phyloP scores from a whole-genome alignment of 345 rosid species.

The Hibiscus mutabilis region DNA sequence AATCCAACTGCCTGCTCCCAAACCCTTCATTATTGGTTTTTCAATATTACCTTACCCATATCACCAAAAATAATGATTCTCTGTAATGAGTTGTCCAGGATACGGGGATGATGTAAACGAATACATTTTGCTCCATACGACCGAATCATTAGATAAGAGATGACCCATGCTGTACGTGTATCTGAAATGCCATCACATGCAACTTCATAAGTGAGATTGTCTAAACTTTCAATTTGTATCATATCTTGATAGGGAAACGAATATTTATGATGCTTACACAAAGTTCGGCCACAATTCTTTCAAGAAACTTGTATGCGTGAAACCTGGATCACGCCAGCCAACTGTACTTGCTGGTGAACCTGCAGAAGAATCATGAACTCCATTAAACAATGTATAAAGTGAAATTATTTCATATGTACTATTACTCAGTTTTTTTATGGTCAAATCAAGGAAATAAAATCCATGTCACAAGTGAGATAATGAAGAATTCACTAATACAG shows the following conservation, averaged over 20 bases:
- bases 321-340: constrained; percentile 92
- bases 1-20: neutral
- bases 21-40: constrained; percentile 2
- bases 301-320: constrained; percentile 67
- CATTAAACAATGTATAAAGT: neutral
- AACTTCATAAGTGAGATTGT: neutral
- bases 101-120: constrained; percentile 67
- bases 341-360: constrained; percentile 72
- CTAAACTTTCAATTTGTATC: neutral
- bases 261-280: constrained; percentile 17
- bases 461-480: neutral
- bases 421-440: neutral
- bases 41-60: constrained; percentile 67
- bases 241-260: neutral
- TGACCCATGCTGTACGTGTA: constrained; percentile 65
- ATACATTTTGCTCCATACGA: constrained; percentile 57
- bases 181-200: constrained; percentile 26
- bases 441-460: neutral
- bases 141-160: constrained; percentile 32
- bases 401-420: neutral
- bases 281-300: constrained; percentile 72
- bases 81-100: constrained; percentile 91
- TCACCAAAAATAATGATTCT: constrained; percentile 77
- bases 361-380: constrained; percentile 13
- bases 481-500: neutral